Evolutionary conservation across 2,329 filamentous ascomycete species (phyloP).

Genomic region (Cercospora nicotianae): DNA sequence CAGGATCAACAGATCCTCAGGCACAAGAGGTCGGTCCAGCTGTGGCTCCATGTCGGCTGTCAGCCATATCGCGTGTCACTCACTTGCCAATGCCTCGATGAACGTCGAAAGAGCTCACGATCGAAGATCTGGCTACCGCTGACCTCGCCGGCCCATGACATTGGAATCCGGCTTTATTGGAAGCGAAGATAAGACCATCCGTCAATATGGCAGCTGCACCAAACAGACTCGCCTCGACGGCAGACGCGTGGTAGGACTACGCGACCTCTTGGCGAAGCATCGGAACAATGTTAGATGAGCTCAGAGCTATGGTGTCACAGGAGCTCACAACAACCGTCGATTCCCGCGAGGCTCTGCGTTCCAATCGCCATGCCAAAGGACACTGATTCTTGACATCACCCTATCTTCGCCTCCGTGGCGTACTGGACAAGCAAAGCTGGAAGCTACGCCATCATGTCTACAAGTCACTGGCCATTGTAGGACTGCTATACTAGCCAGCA

Average conservation of each 20-base stretch:
- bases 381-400: not conserved
- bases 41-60: conserved; percentile 1
- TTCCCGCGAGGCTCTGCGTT: not conserved
- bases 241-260: not conserved
- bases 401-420: not conserved
- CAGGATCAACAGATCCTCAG: conserved; percentile 4
- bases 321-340: not conserved
- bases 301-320: not conserved
- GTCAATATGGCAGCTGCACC: not conserved
- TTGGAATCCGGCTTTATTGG: not conserved
- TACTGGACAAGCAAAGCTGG: not conserved
- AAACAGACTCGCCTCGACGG: not conserved
- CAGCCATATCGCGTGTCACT: not conserved
- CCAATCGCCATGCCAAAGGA: not conserved
- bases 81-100: not conserved
- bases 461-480: not conserved
- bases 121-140: not conserved
- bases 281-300: not conserved
- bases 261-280: not conserved
- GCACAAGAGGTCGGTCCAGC: not conserved
- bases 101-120: not conserved
- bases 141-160: not conserved
- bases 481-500: not conserved
- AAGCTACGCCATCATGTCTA: not conserved
- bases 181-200: not conserved